A percentile compares a stretch with the other conserved stretches of the same genome.
Conservation (phyloP, 176 grass and related monocot species). For the Musa troglodytarum region DNA sequence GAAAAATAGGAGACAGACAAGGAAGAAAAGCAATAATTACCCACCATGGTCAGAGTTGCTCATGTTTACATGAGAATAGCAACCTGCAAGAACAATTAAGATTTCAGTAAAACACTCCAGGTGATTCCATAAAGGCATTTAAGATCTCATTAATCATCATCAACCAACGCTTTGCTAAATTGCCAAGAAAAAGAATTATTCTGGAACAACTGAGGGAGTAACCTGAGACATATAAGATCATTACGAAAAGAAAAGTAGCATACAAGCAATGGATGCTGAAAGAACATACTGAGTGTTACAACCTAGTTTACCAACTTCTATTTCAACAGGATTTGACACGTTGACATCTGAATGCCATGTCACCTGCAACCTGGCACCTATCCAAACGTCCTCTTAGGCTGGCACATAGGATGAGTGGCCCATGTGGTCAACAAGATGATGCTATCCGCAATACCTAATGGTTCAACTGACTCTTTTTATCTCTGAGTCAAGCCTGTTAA, state of each 20-base stretch:
- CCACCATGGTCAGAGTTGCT: constrained; percentile 50
- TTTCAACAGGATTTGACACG: too few species aligned
- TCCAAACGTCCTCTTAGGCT: too few species aligned
- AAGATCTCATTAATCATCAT: not conserved
- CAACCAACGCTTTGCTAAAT: not conserved
- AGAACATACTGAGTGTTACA: not conserved
- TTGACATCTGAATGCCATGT: too few species aligned
- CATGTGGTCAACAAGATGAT: too few species aligned
- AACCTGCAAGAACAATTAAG: constrained; percentile 52
- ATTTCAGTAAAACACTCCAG: constrained; percentile 11
- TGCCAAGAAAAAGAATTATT: not conserved
- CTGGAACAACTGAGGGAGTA: not conserved
- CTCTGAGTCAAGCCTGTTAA: too few species aligned
- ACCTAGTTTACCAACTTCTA: not conserved
- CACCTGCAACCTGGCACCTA: too few species aligned
- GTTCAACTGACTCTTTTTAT: too few species aligned
- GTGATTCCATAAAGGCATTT: not conserved
- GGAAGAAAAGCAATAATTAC: constrained; percentile 6
- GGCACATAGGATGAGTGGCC: too few species aligned
- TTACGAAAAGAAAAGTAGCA: not conserved
- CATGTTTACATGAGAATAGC: constrained; percentile 44
- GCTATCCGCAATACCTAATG: too few species aligned
- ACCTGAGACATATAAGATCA: not conserved
- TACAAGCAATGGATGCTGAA: not conserved
- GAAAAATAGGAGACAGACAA: not conserved